phyloP scores from a whole-genome alignment of 225 moss, liverwort and hornwort genomes.

The Marchantia polymorpha region DNA sequence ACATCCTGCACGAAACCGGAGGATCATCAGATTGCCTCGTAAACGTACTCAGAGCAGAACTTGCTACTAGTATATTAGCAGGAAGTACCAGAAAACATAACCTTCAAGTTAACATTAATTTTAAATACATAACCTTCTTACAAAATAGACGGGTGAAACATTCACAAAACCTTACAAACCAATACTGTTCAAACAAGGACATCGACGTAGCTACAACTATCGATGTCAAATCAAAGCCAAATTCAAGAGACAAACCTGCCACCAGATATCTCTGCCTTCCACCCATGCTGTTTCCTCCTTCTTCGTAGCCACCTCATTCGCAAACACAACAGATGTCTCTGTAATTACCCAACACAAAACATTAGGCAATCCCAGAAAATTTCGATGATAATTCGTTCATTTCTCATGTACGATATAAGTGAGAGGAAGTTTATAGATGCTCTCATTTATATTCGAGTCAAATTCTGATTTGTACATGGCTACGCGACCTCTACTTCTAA shows the following conservation, averaged over 20 bases:
- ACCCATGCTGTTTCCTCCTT: conserved; percentile 65
- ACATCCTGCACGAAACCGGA: conserved; percentile 52
- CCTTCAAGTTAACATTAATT: background rate
- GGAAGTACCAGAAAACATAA: background rate
- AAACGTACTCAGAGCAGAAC: background rate
- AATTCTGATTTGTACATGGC: too few relatives aligned
- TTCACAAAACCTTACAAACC: background rate
- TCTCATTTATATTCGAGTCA: too few relatives aligned
- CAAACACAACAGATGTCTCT: conserved; percentile 73
- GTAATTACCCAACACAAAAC: conserved; percentile 14
- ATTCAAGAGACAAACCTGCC: conserved; percentile 52
- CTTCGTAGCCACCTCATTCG: conserved; percentile 59
- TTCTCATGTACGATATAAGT: too few relatives aligned
- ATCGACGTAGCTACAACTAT: too few relatives aligned
- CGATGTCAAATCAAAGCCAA: background rate
- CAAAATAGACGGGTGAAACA: background rate
- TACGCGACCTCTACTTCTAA: too few relatives aligned
- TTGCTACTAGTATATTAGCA: background rate
- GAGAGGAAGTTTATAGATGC: too few relatives aligned
- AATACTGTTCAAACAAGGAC: too few relatives aligned
- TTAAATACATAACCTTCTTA: background rate
- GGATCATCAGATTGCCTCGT: background rate
- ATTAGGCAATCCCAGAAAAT: too few relatives aligned
- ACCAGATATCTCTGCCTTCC: conserved; percentile 87
- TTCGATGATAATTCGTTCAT: too few relatives aligned